phyloP scores from a whole-genome alignment of 2,329 filamentous ascomycete species.

The Dryadomyces quercus-mongolicae region DNA sequence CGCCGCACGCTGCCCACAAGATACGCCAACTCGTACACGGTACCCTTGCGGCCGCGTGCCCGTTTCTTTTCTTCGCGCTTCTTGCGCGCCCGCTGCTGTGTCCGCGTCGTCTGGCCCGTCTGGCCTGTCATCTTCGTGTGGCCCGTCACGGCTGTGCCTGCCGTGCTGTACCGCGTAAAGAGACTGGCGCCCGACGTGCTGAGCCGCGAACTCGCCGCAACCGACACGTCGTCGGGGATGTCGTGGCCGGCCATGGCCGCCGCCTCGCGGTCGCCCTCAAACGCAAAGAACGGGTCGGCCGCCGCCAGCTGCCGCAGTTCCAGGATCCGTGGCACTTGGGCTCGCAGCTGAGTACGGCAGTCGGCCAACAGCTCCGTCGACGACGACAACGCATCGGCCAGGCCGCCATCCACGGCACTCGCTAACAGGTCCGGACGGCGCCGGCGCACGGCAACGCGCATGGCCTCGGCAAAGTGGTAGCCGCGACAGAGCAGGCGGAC shows the following conservation, averaged over 20 bases:
- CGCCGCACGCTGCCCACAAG: conserved; percentile 77
- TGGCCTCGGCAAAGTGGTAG: conserved; percentile 79
- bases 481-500: conserved; percentile 75
- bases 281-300: conserved; percentile 79
- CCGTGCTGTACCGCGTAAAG: conserved; percentile 80
- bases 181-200: conserved; percentile 68
- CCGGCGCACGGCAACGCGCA: conserved; percentile 58
- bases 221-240: conserved; percentile 75
- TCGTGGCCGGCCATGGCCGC: conserved; percentile 33
- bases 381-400: conserved; percentile 68
- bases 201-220: conserved; percentile 70
- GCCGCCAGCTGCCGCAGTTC: conserved; percentile 73
- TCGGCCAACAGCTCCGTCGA: conserved; percentile 90
- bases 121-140: conserved; percentile 8
- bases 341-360: conserved; percentile 72
- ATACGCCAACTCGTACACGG: conserved; percentile 96
- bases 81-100: conserved; percentile 62
- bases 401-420: conserved; percentile 60
- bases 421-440: conserved; percentile 49
- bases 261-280: conserved; percentile 56
- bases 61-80: conserved; percentile 89
- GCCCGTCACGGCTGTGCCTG: conserved; percentile 43
- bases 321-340: conserved; percentile 74
- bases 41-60: conserved; percentile 88
- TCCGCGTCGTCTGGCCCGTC: conserved; percentile 9